Evolutionary conservation across 2,329 filamentous ascomycete species (phyloP).

Genomic region (Colletotrichum sp.): DNA sequence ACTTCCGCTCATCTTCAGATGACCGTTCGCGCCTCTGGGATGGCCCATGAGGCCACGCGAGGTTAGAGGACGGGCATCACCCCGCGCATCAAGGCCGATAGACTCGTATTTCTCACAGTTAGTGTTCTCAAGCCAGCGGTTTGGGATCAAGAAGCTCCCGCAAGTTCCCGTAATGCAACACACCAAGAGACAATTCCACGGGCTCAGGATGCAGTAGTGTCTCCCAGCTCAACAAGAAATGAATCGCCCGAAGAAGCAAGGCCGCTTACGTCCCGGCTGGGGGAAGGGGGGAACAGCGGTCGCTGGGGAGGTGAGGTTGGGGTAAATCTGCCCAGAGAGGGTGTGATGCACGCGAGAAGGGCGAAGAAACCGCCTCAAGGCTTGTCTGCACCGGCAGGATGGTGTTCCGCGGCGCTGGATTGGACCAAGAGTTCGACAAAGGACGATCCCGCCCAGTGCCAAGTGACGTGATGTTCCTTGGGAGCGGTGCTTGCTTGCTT

Average conservation of each 20-base stretch:
- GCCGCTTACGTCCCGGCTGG: not conserved
- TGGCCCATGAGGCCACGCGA: not conserved
- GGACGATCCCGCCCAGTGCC: not conserved
- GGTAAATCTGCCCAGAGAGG: not conserved
- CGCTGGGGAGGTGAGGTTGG: not conserved
- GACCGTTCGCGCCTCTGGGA: not conserved
- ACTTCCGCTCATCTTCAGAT: not conserved
- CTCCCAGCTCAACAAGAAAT: not conserved
- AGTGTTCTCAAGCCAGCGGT: not conserved
- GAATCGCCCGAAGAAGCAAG: not conserved
- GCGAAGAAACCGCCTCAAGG: not conserved
- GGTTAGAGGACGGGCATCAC: not conserved
- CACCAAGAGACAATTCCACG: not conserved
- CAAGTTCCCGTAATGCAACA: constrained; percentile 10
- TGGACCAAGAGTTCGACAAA: constrained; percentile 1
- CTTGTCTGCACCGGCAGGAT: constrained; percentile 4
- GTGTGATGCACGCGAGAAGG: not conserved
- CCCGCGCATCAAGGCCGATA: not conserved
- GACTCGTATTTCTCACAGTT: not conserved
- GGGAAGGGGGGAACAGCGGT: not conserved
- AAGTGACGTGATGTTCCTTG: constrained; percentile 1
- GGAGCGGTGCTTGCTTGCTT: not conserved
- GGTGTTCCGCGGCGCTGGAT: not conserved
- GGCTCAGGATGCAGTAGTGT: not conserved
- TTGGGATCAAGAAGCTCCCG: not conserved